Evolutionary conservation across 2,329 filamentous ascomycete genomes (phyloP).

Genomic region (Aspergillus fumigatus): DNA sequence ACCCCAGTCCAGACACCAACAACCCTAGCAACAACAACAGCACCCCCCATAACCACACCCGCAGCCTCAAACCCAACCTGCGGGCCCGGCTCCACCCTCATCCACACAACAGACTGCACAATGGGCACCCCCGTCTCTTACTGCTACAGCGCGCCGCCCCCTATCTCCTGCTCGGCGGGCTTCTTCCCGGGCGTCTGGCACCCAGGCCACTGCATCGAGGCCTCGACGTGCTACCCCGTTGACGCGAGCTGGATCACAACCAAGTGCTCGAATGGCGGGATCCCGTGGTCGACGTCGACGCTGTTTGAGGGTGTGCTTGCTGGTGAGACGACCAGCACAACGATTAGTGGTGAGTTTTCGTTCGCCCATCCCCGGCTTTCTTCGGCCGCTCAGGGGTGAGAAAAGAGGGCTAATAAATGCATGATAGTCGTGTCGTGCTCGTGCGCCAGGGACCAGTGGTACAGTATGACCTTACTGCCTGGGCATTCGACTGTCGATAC

Average conservation of each 20-base stretch:
- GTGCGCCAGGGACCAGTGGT: slow-evolving; percentile 20
- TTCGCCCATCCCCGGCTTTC: too few species aligned
- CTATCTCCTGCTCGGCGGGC: slow-evolving; percentile 16
- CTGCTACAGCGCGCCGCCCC: slow-evolving; percentile 16
- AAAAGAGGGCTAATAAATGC: background rate
- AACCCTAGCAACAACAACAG: background rate
- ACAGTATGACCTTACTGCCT: slow-evolving; percentile 10
- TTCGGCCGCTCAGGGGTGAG: too few species aligned
- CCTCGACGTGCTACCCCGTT: slow-evolving; percentile 20
- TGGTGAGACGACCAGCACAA: slow-evolving; percentile 11
- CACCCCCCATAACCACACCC: background rate
- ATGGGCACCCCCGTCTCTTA: slow-evolving; percentile 19
- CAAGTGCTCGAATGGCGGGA: slow-evolving; percentile 20
- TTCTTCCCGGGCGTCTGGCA: slow-evolving; percentile 22
- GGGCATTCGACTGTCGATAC: slow-evolving; percentile 8
- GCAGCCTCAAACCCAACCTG: background rate
- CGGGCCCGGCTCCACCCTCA: background rate
- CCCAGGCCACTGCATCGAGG: slow-evolving; percentile 20
- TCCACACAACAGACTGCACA: slow-evolving; percentile 24
- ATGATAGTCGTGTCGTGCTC: slow-evolving; percentile 20
- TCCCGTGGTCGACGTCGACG: slow-evolving; percentile 17
- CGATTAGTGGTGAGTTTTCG: slow-evolving; percentile 7
- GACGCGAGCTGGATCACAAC: slow-evolving; percentile 21
- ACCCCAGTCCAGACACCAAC: background rate
- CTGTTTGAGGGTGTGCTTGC: slow-evolving; percentile 18